Conservation (phyloP, 257 asterid genomes). For the Voacanga thouarsii region DNA sequence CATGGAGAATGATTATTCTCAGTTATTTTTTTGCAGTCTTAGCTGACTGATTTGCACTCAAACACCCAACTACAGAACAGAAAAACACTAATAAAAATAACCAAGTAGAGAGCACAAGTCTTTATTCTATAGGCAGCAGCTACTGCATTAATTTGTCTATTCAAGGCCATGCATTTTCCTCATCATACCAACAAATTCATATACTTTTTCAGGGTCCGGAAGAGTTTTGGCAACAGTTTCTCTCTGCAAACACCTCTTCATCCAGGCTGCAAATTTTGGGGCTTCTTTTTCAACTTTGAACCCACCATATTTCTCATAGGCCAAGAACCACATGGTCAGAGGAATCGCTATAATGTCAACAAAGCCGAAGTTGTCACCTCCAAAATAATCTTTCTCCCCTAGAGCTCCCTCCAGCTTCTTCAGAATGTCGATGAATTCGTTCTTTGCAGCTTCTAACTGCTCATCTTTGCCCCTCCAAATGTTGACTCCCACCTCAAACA, state of each 20-base stretch:
- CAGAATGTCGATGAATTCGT: slow-evolving; percentile 53
- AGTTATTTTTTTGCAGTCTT: background rate
- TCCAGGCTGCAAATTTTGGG: slow-evolving; percentile 62
- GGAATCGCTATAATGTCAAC: slow-evolving; percentile 50
- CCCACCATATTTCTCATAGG: slow-evolving; percentile 59
- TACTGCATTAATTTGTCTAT: background rate
- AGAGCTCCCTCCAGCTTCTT: slow-evolving; percentile 71
- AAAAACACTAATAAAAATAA: background rate
- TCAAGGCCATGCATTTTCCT: slow-evolving; percentile 65
- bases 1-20: slow-evolving; percentile 7
- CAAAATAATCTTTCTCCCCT: slow-evolving; percentile 53
- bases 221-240: slow-evolving; percentile 49
- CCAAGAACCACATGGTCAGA: slow-evolving; percentile 52
- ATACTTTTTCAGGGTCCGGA: slow-evolving; percentile 42
- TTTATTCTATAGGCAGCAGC: background rate
- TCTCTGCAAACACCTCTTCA: slow-evolving; percentile 52
- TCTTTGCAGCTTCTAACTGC: slow-evolving; percentile 42
- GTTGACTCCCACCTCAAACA: slow-evolving; percentile 39
- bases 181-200: slow-evolving; percentile 45
- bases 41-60: background rate
- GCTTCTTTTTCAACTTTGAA: slow-evolving; percentile 55
- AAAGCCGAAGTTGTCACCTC: slow-evolving; percentile 59
- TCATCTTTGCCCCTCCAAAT: slow-evolving; percentile 64
- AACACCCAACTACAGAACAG: background rate
- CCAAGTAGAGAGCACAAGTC: background rate